These are phyloP conservation scores for Saturnispora serradocipensis DNA, from an alignment of 805 yeast species.

Conservation along the genomic window DNA sequence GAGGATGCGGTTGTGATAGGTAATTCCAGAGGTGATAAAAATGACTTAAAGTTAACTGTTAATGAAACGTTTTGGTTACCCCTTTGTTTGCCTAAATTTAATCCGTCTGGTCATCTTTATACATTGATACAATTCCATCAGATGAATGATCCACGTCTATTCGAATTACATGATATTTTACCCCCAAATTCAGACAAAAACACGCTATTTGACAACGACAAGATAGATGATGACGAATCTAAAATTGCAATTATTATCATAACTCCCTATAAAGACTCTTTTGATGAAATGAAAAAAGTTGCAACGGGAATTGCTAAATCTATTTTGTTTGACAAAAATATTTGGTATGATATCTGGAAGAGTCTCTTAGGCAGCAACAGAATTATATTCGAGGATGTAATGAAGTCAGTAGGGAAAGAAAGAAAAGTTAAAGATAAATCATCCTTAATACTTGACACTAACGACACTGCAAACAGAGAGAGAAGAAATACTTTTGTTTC, in stretches of 20 bases:
- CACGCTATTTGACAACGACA: not conserved
- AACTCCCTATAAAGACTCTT: conserved; percentile 68
- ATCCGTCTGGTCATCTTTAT: conserved; percentile 78
- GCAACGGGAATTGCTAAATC: conserved; percentile 42
- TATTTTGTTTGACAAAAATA: conserved; percentile 29
- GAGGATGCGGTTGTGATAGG: not conserved
- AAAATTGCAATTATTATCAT: conserved; percentile 37
- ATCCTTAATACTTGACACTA: not conserved
- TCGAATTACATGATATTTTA: conserved; percentile 22
- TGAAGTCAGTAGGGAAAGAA: not conserved
- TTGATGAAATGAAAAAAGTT: conserved; percentile 61
- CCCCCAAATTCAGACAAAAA: not conserved
- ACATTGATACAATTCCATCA: conserved; percentile 62
- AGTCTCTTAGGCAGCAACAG: conserved; percentile 7
- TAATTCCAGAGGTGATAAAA: conserved; percentile 9
- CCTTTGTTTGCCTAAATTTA: conserved; percentile 83
- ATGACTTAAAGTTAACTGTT: conserved; percentile 19
- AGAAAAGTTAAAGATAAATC: not conserved
- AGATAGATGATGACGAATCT: conserved; percentile 16
- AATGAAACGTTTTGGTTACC: conserved; percentile 88
- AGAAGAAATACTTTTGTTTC: conserved; percentile 4
- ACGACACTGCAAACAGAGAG: not conserved
- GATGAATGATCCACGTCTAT: conserved; percentile 25
- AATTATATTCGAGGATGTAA: conserved; percentile 6
- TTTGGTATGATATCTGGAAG: conserved; percentile 12